These are phyloP conservation scores for Talaromyces sp. DNA, from an alignment of 2,329 filamentous ascomycete species.

Conservation along the genomic window DNA sequence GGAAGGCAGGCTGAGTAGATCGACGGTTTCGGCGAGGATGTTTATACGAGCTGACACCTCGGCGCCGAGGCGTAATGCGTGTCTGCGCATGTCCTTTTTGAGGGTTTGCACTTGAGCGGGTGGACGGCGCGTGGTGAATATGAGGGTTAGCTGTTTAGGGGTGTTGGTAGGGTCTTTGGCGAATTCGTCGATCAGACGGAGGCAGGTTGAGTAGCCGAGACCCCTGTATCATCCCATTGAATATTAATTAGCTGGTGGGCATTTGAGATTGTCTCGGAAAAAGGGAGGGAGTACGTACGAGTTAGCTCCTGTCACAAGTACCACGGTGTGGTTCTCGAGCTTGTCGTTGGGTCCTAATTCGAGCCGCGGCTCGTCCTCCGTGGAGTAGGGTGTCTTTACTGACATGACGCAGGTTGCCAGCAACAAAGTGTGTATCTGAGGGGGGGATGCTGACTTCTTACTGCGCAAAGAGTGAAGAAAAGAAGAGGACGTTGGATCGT, in stretches of 20 bases:
- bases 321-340: constrained; percentile 26
- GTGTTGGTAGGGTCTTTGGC: constrained; percentile 62
- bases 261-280: not conserved
- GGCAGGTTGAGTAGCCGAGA: constrained; percentile 77
- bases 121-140: constrained; percentile 81
- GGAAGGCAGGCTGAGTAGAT: constrained; percentile 55
- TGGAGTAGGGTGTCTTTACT: not conserved
- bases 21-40: constrained; percentile 56
- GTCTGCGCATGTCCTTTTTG: constrained; percentile 29
- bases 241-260: constrained; percentile 12
- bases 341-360: constrained; percentile 12
- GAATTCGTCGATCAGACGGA: constrained; percentile 87
- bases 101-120: constrained; percentile 55
- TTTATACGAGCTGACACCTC: constrained; percentile 44
- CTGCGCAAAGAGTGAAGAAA: not conserved
- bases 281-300: constrained; percentile 53
- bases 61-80: constrained; percentile 52
- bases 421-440: not conserved
- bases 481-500: not conserved
- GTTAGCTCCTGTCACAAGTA: constrained; percentile 81
- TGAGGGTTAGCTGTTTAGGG: constrained; percentile 65
- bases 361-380: constrained; percentile 10
- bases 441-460: not conserved
- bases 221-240: constrained; percentile 56
- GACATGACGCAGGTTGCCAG: not conserved